Evolutionary conservation across 805 yeast genomes (phyloP).

Genomic region (Lipomyces anomalus): DNA sequence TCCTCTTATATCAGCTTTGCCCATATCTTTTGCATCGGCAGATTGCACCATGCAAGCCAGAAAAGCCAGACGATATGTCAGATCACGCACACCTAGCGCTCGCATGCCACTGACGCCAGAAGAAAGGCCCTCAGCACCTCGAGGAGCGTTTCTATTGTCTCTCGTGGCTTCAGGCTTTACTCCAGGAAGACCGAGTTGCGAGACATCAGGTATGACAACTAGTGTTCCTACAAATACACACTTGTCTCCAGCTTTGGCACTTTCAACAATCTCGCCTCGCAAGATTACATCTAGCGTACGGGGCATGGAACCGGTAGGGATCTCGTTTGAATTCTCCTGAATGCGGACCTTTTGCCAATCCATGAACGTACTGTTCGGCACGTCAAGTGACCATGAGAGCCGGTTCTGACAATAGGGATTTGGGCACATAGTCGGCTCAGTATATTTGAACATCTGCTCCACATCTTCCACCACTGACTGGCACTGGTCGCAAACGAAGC

Average conservation of each 20-base stretch:
- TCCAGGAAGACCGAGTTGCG: constrained; percentile 93
- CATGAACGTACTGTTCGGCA: constrained; percentile 76
- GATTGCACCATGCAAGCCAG: constrained; percentile 87
- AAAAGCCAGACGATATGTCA: constrained; percentile 87
- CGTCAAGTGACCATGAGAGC: constrained; percentile 75
- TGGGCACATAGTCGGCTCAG: constrained; percentile 91
- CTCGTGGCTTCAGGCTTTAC: constrained; percentile 77
- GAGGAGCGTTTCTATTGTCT: constrained; percentile 53
- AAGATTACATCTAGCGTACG: constrained; percentile 82
- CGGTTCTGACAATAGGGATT: constrained; percentile 84
- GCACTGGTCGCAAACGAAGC: constrained; percentile 86
- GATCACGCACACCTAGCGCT: constrained; percentile 88
- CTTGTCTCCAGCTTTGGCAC: constrained; percentile 96
- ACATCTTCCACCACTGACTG: constrained; percentile 78
- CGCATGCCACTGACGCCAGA: constrained; percentile 86
- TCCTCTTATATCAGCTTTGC: constrained; percentile 35
- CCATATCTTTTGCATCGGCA: constrained; percentile 36
- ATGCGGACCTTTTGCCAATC: constrained; percentile 97
- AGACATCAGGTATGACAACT: constrained; percentile 88
- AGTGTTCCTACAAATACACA: constrained; percentile 91
- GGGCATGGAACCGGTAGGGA: constrained; percentile 98
- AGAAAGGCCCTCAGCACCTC: constrained; percentile 61
- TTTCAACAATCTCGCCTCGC: constrained; percentile 90
- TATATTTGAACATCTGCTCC: constrained; percentile 87
- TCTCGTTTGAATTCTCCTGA: constrained; percentile 93